Evolutionary conservation across 768 basidiomycete genomes (phyloP).

Genomic region (Phylloporus scabripes): DNA sequence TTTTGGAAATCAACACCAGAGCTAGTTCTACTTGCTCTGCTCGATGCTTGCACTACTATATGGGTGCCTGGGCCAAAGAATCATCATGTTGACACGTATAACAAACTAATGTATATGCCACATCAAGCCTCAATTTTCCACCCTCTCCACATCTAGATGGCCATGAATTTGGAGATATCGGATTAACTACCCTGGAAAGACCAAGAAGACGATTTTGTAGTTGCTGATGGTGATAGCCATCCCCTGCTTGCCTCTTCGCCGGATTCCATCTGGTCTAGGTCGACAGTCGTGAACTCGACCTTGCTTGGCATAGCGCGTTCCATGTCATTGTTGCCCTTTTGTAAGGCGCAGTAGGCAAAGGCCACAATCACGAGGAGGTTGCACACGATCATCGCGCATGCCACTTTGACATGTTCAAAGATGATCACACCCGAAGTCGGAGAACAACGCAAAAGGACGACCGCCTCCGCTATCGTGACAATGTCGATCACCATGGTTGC

Average conservation of each 20-base stretch:
- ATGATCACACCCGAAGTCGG: constrained; percentile 12
- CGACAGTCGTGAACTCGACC: constrained; percentile 16
- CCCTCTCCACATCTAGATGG: not conserved
- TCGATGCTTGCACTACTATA: too few relatives aligned
- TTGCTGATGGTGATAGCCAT: not conserved
- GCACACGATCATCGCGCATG: constrained; percentile 19
- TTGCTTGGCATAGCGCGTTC: not conserved
- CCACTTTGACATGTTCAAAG: constrained; percentile 21
- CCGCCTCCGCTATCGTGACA: constrained; percentile 15
- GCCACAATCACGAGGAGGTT: constrained; percentile 22
- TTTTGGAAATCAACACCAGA: too few relatives aligned
- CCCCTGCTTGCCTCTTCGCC: constrained; percentile 4
- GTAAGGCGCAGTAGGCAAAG: constrained; percentile 14
- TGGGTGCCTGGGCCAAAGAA: too few relatives aligned
- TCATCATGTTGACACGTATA: too few relatives aligned
- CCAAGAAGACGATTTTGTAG: constrained; percentile 6
- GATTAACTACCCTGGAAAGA: constrained; percentile 4
- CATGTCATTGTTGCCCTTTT: not conserved
- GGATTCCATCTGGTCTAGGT: not conserved
- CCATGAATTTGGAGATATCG: not conserved
- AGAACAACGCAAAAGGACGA: not conserved
- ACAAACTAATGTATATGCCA: too few relatives aligned
- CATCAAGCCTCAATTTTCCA: not conserved
- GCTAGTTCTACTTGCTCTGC: too few relatives aligned
- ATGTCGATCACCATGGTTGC: constrained; percentile 19